Evolutionary conservation across 805 yeast species (phyloP).

Genomic region (Metschnikowia amazonensis): DNA sequence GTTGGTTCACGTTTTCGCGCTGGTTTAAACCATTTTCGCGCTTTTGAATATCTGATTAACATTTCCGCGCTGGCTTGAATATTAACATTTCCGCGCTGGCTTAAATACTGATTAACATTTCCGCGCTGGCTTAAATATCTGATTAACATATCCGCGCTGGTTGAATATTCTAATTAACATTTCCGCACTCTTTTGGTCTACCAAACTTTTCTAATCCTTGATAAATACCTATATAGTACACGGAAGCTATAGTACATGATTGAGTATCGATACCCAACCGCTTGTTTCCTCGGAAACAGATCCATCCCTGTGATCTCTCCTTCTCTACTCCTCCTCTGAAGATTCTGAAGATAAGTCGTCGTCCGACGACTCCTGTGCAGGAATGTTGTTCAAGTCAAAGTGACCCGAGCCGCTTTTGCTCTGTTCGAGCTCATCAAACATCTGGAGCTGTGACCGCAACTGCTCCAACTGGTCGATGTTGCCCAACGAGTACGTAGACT

Average conservation of each 20-base stretch:
- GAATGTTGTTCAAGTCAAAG: conserved; percentile 34
- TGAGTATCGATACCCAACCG: neutral
- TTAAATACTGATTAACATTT: too few species aligned
- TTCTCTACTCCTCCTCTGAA: conserved; percentile 62
- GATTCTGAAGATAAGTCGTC: conserved; percentile 55
- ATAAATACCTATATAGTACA: conserved; percentile 18
- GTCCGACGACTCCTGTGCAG: conserved; percentile 43
- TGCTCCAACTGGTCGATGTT: conserved; percentile 59
- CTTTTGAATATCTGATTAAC: too few species aligned
- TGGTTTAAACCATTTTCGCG: too few species aligned
- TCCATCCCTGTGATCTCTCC: neutral
- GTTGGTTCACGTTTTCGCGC: too few species aligned
- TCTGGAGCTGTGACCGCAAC: conserved; percentile 48
- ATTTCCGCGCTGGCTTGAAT: too few species aligned
- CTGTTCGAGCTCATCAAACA: conserved; percentile 35
- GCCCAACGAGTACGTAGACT: conserved; percentile 28
- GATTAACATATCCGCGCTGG: too few species aligned
- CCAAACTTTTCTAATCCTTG: too few species aligned
- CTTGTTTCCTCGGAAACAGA: neutral
- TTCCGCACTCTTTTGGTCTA: too few species aligned
- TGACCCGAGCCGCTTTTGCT: conserved; percentile 21
- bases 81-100: too few species aligned
- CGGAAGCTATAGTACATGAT: conserved; percentile 10
- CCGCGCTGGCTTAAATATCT: too few species aligned
- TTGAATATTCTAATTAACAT: too few species aligned